Evolutionary conservation across 2,329 filamentous ascomycete genomes (phyloP).

Genomic region (Alternaria conjuncta): DNA sequence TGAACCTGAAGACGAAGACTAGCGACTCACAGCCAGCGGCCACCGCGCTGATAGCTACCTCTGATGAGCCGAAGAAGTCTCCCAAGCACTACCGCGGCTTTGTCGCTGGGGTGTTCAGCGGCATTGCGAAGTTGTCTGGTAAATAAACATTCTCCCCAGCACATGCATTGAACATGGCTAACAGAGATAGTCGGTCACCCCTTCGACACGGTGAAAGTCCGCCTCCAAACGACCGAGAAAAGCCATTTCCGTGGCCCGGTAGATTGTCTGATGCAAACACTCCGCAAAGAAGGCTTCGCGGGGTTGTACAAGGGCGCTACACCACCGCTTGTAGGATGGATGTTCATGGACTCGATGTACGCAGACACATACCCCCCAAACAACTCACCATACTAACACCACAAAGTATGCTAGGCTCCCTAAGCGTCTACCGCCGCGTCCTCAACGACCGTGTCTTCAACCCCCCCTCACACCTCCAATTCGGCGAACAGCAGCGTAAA

Average conservation of each 20-base stretch:
- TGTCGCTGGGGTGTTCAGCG: constrained; percentile 93
- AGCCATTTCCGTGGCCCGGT: constrained; percentile 84
- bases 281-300: constrained; percentile 81
- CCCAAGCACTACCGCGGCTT: constrained; percentile 87
- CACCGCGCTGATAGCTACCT: constrained; percentile 33
- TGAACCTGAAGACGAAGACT: constrained; percentile 45
- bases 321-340: constrained; percentile 93
- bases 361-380: constrained; percentile 14
- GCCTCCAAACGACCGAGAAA: constrained; percentile 82
- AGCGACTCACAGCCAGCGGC: constrained; percentile 30
- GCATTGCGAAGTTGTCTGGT: constrained; percentile 88
- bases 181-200: constrained; percentile 63
- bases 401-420: constrained; percentile 78
- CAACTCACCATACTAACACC: constrained; percentile 10
- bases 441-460: constrained; percentile 82
- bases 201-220: constrained; percentile 97
- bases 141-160: constrained; percentile 32
- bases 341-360: constrained; percentile 88
- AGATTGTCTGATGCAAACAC: constrained; percentile 82
- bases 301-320: constrained; percentile 95
- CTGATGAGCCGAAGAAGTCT: constrained; percentile 35
- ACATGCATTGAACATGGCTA: constrained; percentile 11
- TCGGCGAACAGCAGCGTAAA: constrained; percentile 51
- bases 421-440: constrained; percentile 87
- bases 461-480: constrained; percentile 56